phyloP scores from a whole-genome alignment of 208 protist genomes.

The Leishmania major region DNA sequence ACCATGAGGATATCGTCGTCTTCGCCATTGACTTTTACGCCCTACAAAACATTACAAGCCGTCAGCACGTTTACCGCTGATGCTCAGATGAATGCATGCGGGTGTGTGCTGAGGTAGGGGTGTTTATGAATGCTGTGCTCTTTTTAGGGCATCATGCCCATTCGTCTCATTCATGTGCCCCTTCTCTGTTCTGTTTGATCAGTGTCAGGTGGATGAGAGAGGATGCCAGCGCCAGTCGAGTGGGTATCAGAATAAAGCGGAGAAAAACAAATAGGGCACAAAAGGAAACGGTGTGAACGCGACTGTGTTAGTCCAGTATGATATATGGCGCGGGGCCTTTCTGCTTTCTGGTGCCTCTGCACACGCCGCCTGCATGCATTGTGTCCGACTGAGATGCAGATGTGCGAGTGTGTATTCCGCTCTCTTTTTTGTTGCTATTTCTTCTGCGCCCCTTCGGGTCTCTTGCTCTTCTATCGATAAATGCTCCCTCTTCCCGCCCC shows the following conservation, averaged over 20 bases:
- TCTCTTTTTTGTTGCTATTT: conserved; percentile 4
- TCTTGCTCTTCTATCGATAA: background rate
- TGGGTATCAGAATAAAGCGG: too few relatives aligned
- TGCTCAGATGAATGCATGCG: background rate
- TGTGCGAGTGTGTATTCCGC: conserved; percentile 1
- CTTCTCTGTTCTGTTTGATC: background rate
- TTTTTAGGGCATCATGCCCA: background rate
- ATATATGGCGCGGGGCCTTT: background rate
- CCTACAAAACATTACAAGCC: too few relatives aligned
- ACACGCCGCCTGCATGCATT: background rate
- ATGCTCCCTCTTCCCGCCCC: background rate
- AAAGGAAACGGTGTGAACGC: background rate
- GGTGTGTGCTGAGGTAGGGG: background rate
- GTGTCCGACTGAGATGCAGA: background rate
- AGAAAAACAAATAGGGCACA: background rate
- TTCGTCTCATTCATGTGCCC: background rate
- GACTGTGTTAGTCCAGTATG: too few relatives aligned
- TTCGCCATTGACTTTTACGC: background rate
- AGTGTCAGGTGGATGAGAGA: background rate
- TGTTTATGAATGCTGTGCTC: background rate
- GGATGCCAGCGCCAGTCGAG: background rate
- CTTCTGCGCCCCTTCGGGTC: background rate
- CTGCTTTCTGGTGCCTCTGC: background rate
- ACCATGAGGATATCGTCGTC: background rate
- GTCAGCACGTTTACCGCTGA: background rate